Conservation (phyloP, 257 asterid genomes). For the Perilla frutescens region DNA sequence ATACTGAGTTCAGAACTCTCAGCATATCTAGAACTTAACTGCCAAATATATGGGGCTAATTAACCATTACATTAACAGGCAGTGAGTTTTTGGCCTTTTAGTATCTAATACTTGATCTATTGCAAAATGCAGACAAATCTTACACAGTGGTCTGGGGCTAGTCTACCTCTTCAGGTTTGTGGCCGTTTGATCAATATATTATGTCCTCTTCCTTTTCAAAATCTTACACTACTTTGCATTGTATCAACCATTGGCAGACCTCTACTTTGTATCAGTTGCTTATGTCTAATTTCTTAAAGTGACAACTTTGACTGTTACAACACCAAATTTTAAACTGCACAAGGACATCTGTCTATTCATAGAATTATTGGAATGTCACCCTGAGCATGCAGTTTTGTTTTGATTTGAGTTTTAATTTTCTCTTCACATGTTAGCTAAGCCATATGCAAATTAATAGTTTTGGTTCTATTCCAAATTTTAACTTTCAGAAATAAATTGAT, state of each 20-base stretch:
- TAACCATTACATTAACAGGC: constrained; percentile 8
- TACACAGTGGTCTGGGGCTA: constrained; percentile 99
- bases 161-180: constrained; percentile 97
- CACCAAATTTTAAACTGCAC: constrained; percentile 6
- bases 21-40: constrained; percentile 13
- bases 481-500: neutral
- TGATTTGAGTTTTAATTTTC: neutral
- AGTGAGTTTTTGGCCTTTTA: constrained; percentile 6
- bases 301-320: constrained; percentile 15
- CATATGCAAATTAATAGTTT: neutral
- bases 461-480: constrained; percentile 3
- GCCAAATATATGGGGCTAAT: neutral
- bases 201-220: constrained; percentile 22
- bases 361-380: constrained; percentile 9
- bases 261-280: constrained; percentile 1
- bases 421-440: neutral
- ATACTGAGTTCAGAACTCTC: constrained; percentile 21
- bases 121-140: constrained; percentile 84
- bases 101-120: constrained; percentile 30
- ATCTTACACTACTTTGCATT: constrained; percentile 19
- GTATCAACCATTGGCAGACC: constrained; percentile 26
- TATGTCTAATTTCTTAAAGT: neutral
- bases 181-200: constrained; percentile 4
- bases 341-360: neutral
- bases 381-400: neutral